Base-by-base conservation (phyloP, 306 rosid species). In the Adenanthera pavonina region DNA sequence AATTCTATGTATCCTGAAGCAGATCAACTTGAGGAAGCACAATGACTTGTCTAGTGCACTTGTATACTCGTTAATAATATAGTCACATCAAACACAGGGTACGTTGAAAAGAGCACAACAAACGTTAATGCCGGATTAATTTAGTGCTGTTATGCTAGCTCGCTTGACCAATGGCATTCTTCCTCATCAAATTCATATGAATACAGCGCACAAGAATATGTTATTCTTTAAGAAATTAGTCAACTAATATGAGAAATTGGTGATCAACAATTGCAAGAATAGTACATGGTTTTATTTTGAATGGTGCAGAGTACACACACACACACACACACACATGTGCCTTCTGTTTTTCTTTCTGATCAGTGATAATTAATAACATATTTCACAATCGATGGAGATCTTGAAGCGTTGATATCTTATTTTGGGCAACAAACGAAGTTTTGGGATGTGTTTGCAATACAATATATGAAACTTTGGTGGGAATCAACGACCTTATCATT, bases 391-490 rank as follows among this genome's bases (percentile, higher is more conserved):
- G 44, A 41, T 41, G 0, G 3, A 3, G 44, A 41, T 41, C 44
- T 41, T 41, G 44, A 41, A 36, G 40, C 40, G 40, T 36, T 36
- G n/a, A n/a, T 36, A 36, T 2, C 40, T 36, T 36, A 36, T 36
- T 36, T 36, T 36, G 40, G 2, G 40, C 40, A 36, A 36, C 3
- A 36, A 41, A 41, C 44, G 44, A 64, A 20, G 36, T 68, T 43
- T 69, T 74, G 20, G 54, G 56, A 59, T 59, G 35, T 59, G 40
- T 78, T 69, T 69, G 59, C 82, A 56, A 78, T 53, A 78, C 57
- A 7, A 41, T 30, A 60, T 57, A 47, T 49, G 78, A 47, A 41
- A 59, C 33, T 34, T 30, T 7, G 53, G 48, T n/a, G 6, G 8
- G 13, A 46, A 25, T 67, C 48, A 14, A 17, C 46, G 13, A 54